Evolutionary conservation across 331 rosid genomes (phyloP), one percentile per base, ranked within the genome.

Genomic region (Spiraea crenata): DNA sequence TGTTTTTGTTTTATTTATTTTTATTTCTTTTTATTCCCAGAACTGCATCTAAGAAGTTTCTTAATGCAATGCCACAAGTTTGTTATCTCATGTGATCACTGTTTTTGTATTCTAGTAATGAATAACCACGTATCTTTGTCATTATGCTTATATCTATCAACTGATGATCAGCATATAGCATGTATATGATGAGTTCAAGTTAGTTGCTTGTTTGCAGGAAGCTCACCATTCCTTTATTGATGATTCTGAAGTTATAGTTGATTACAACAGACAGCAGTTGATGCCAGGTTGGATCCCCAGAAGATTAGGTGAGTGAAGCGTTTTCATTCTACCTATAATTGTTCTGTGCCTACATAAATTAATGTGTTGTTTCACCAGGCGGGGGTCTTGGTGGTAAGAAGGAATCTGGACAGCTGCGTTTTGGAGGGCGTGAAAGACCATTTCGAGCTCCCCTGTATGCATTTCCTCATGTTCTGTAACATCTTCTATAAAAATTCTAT

Each of bases 251-350:
- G 68, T 93, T 77, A 83, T 87, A 45, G 97, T 93, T 66, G 97
- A 93, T 80, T 90, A 85, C 82, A 87, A 89, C 57, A 83, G 97
- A 70, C 97, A 93, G 66, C 95, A 84, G 51, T 70, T 93, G 81
- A 93, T 88, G 97, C 85, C 92, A 13, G 98, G 98, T 70, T 93
- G 98, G 98, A 90, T 90, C 79, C 98, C 98, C n/a, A 86, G 97
- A 84, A 81, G 98, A 71, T 85, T 93, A 87, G 98, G 98, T 93
- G 46, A 73, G 86, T 87, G 56, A 65, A 77, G 51, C 48, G 9
- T 42, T 81, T 71, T 57, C 71, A 58, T 79, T 74, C 50, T 48
- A 6, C 63, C 52, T 42, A 68, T 39, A 55, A 57, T 63, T 63
- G 7, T 10, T 31, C 6, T 4, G 9, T 31, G 44, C 62, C 38